Percentiles rank a stretch among this genome's conserved stretches.
Conservation (phyloP, 78 protist species). For the Pigoraptor vietnamica region DNA sequence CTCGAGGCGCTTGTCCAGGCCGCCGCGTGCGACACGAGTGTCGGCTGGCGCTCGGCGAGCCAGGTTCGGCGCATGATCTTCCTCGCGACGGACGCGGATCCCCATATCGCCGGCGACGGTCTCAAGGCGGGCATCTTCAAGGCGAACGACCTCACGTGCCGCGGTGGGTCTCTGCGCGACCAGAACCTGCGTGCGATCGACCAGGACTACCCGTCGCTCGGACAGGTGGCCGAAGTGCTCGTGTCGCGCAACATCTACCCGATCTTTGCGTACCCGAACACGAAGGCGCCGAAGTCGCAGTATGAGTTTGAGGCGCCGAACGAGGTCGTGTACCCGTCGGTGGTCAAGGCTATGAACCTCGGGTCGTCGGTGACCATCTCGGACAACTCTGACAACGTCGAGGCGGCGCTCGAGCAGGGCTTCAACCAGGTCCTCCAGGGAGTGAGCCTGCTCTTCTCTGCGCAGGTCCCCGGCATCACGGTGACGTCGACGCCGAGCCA, state of each 20-base stretch:
- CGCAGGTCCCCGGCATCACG: neutral
- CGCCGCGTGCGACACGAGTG: neutral
- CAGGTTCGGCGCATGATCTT: neutral
- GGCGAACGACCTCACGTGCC: neutral
- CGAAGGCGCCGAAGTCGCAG: neutral
- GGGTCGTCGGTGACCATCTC: neutral
- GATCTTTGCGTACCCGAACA: neutral
- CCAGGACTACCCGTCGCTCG: neutral
- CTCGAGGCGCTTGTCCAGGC: neutral
- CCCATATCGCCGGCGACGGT: conserved; percentile 4
- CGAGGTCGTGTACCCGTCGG: neutral
- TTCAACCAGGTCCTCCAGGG: neutral
- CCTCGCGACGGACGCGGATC: neutral
- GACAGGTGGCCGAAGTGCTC: neutral
- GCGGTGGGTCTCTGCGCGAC: neutral
- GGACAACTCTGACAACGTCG: neutral
- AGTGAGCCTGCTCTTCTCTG: neutral
- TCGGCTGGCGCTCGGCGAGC: neutral
- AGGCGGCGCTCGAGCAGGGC: neutral
- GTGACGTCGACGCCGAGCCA: neutral
- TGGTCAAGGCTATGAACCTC: neutral
- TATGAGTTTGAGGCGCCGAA: neutral
- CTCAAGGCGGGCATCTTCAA: neutral
- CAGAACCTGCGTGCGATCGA: neutral
- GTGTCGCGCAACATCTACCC: neutral